Evolutionary conservation across 176 grass and related monocot species (phyloP), one percentile per base, ranked within the genome.

Genomic region (Chrysopogon serrulatus): DNA sequence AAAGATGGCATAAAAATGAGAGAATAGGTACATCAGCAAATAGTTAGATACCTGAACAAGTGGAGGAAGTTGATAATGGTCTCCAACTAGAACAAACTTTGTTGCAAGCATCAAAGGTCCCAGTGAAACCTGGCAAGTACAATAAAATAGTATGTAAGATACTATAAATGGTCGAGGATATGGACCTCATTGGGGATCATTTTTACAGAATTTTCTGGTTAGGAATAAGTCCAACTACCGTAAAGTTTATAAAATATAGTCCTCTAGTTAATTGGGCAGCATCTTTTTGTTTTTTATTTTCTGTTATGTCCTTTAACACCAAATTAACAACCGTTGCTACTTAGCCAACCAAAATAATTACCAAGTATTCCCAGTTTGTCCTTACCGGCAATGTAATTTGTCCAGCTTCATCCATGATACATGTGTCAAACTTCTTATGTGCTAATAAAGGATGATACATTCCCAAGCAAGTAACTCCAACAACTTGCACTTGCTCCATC

Each of bases 331-430:
- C 8, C 6, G 0, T 31, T 74, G 27, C 16, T 54, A 31, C 45
- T 68, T 31, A 54, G 34, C 35, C 7, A 28, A 68, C 6, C 66
- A 48, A 42, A 47, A 72, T 10, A 30, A 24, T 62, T 68, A 75
- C 48, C 61, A 69, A 75, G 40, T 28, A 86, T 40, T 90, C 10
- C 73, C 37, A 19, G n/a, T 73, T 48, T 64, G 18, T 56, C 68
- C 79, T 76, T 92, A 98, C 93, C 59, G 96, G 96, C 51, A 98
- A 74, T 80, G 96, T 98, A 57, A 94, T 98, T 90, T 98, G 96
- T n/a, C 96, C 96, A 60, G 93, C 96, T 87, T 98, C 96, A 83
- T 98, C 96, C 91, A 95, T 95, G 79, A 98, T 98, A 74, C 96
- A 98, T 61, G 94, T 91, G 60, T 98, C 96, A 40, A 98, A 98